Evolutionary conservation across 139 green algal species (phyloP).

Genomic region (Spirogloea muscicola): DNA sequence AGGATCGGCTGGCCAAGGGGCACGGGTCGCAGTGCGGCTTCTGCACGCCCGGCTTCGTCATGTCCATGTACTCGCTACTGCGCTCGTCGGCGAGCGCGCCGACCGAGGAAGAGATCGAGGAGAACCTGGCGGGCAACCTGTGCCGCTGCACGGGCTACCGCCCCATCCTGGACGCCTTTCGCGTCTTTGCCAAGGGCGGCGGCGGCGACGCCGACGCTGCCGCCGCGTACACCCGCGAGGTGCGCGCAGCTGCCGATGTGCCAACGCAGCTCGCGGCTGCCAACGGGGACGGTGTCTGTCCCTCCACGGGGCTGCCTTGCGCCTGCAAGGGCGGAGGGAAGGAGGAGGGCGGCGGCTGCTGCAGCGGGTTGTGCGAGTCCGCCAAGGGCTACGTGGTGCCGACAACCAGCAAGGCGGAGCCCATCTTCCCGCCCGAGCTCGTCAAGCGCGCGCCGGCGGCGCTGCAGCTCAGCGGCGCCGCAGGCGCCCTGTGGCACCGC

Average conservation of each 20-base stretch:
- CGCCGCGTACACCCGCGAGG: conserved; percentile 17
- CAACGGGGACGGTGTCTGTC: conserved; percentile 60
- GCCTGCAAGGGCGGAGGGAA: conserved; percentile 55
- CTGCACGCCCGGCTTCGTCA: conserved; percentile 97
- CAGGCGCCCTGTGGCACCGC: conserved; percentile 47
- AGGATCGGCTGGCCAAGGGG: conserved; percentile 63
- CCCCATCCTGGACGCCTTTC: conserved; percentile 96
- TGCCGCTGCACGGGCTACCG: conserved; percentile 96
- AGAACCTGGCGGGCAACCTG: conserved; percentile 88
- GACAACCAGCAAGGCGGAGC: no score
- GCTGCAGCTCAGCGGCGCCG: conserved; percentile 40
- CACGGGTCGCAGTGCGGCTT: conserved; percentile 97
- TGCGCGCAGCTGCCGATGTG: background rate
- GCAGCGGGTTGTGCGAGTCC: no score
- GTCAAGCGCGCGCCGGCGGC: conserved; percentile 42
- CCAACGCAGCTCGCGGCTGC: background rate
- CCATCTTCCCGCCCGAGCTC: conserved; percentile 91
- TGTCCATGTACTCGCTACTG: conserved; percentile 93
- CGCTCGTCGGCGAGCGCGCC: conserved; percentile 50
- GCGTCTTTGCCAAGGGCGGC: conserved; percentile 74
- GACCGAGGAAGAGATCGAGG: conserved; percentile 84
- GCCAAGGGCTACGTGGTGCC: no score
- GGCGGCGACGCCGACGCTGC: no score
- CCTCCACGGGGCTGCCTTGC: conserved; percentile 72
- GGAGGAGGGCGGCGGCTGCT: background rate